Conservation (phyloP, 2,329 filamentous ascomycete genomes). For the Mariannaea elegans region DNA sequence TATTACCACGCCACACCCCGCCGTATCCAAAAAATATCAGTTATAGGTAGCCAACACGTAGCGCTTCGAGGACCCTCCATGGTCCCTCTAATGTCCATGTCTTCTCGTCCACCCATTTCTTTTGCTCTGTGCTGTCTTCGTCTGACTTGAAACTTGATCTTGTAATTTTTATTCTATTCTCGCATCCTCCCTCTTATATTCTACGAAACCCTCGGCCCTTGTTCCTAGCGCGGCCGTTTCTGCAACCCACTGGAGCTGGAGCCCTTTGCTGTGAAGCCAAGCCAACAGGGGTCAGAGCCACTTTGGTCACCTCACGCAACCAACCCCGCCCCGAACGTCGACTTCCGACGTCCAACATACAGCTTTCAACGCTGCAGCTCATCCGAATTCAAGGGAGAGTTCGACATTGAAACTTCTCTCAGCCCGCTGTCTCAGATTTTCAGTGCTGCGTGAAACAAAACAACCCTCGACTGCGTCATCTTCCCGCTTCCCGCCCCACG, state of each 20-base stretch:
- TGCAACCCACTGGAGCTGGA: slow-evolving; percentile 40
- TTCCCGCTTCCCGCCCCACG: background rate
- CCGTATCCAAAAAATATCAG: background rate
- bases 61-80: slow-evolving; percentile 6
- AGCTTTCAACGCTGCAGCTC: slow-evolving; percentile 2
- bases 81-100: background rate
- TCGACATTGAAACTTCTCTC: slow-evolving; percentile 14
- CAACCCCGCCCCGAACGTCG: slow-evolving; percentile 35
- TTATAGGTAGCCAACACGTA: background rate
- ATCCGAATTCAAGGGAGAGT: background rate
- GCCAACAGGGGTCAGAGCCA: slow-evolving; percentile 25
- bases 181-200: slow-evolving; percentile 11
- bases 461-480: slow-evolving; percentile 5
- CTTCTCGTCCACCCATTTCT: slow-evolving; percentile 12
- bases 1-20: slow-evolving; percentile 7
- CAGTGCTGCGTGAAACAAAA: slow-evolving; percentile 5
- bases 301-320: slow-evolving; percentile 22
- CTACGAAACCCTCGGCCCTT: slow-evolving; percentile 17
- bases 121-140: slow-evolving; percentile 3
- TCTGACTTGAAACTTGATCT: slow-evolving; percentile 12
- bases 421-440: background rate
- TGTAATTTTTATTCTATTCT: slow-evolving; percentile 1
- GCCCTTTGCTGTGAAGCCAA: slow-evolving; percentile 20
- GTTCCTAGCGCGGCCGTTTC: slow-evolving; percentile 42
- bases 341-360: slow-evolving; percentile 18